Base-by-base conservation (phyloP, 148 eudicot species). In the Arctostaphylos glauca region DNA sequence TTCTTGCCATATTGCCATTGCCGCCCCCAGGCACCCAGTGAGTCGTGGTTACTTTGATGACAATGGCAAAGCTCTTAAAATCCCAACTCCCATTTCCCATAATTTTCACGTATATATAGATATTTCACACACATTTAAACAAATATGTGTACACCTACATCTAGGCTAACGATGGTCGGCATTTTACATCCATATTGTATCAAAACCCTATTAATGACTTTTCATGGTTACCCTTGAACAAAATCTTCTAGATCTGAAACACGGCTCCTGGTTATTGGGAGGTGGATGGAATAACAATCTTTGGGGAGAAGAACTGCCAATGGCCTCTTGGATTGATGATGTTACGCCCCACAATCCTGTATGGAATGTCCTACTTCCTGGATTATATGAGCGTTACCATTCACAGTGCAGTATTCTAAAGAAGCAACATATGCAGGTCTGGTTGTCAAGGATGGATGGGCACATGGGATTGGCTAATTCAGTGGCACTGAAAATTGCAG, bases 401-500 rank as follows among this genome's bases (percentile, higher is more conserved):
- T 43, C 62, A 80, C 43, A 52, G 9, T 72, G 66, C 31, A 16
- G 74, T 83, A 48, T 68, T 81, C 19, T 76, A 79, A 23, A 38
- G 48, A 78, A 67, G 50, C 67, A 53, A 68, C 31, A 48, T 84
- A 81, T 88, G 80, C 86, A 96, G 99, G 93, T 93, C 15, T 97
- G 97, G 98, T 77, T 97, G 44, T 80, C 90, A 46, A 92, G 98
- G 85, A 89, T 90, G 95, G 99, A 94, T 93, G 96, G 99, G 83
- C 99, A 97, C 82, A 94, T 93, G 97, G 94, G 96, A 81, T 90
- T 97, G 88, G 97, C 98, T 71, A 97, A 97, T 87, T 91, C 99
- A 23, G 50, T 91, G 81, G 97, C 99, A 67, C 90, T 94, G 21
- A 87, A 90, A 84, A 14, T 89, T 82, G 98, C 99, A 68, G 97